Base-by-base conservation (phyloP, 2,329 filamentous ascomycete genomes). In the Falciphora oryzae region DNA sequence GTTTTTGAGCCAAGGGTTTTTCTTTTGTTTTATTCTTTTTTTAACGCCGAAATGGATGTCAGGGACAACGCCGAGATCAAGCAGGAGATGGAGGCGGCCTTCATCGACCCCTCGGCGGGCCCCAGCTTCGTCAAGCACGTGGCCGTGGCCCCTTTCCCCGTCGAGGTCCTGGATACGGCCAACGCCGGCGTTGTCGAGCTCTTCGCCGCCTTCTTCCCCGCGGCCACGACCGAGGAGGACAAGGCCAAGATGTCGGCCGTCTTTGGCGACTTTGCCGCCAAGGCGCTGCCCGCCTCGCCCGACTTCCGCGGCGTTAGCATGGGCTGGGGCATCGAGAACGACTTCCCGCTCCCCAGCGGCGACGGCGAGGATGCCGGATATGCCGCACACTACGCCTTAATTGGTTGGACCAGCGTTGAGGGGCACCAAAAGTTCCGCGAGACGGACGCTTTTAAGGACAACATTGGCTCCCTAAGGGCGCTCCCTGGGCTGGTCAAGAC, bases 391-490 rank as follows among this genome's bases (percentile, higher is more conserved):
- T 60, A 16, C 0, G 69, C 67, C 0, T 69, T 77, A 2, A 71
- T 79, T 16, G 76, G 75, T 0, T 79, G 77, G 77, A 68, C 74
- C 0, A 77, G 74, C 44, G 67, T 77, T 1, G 74, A 78, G 53
- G 73, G 74, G 32, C 78, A 79, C 60, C 65, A 70, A 65, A 69
- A 70, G 62, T 79, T 75, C 65, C 69, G 75, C 1, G 73, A 76
- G 38, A 75, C 72, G 7, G 65, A 73, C 11, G 66, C 67, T 0
- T 79, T 78, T 56, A 75, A 76, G 66, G 70, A 75, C 10, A 71
- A 71, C n/a, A 70, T 77, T 29, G 65, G 67, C 0, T 3, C 73
- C 25, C 10, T 75, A 25, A 65, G 70, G 56, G 64, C 61, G 6
- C 65, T 68, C 4, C 71, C 72, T 57, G 71, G 71, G 13, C 16